These are phyloP conservation scores for Helotiales sp. DNA, from an alignment of 2,329 filamentous ascomycete species.

Conservation along the genomic window DNA sequence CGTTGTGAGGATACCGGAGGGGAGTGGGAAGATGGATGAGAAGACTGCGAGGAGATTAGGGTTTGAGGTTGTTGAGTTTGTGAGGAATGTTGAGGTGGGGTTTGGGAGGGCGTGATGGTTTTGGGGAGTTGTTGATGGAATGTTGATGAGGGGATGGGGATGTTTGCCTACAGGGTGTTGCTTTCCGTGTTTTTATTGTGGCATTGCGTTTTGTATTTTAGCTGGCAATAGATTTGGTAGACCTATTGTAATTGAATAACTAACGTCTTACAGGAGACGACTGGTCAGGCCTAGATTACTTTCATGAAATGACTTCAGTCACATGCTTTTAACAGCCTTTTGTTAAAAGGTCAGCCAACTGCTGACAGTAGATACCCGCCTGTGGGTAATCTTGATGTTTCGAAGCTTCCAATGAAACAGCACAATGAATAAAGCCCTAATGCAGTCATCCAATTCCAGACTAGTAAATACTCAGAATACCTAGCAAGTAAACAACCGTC, in stretches of 20 bases:
- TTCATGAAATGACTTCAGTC: neutral
- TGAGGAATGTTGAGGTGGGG: slow-evolving; percentile 45
- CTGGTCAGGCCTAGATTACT: neutral
- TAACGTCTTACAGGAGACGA: neutral
- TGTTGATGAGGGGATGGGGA: neutral
- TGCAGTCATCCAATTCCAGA: too few relatives aligned
- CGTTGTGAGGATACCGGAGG: slow-evolving; percentile 54
- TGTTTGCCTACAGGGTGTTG: neutral
- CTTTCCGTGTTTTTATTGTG: slow-evolving; percentile 3
- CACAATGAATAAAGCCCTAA: too few relatives aligned
- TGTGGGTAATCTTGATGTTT: too few relatives aligned
- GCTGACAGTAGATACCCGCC: too few relatives aligned
- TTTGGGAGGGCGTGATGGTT: slow-evolving; percentile 8
- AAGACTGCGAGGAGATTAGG: slow-evolving; percentile 74
- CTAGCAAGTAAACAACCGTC: too few relatives aligned
- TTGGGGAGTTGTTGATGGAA: neutral
- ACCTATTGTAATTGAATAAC: slow-evolving; percentile 9
- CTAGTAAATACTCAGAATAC: too few relatives aligned
- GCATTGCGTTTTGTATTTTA: neutral
- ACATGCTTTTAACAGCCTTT: neutral
- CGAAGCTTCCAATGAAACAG: too few relatives aligned
- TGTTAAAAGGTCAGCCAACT: too few relatives aligned
- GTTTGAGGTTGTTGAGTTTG: slow-evolving; percentile 89
- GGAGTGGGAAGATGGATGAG: slow-evolving; percentile 60
- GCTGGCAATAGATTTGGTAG: slow-evolving; percentile 13